Evolutionary conservation across 768 basidiomycete species (phyloP), one percentile per base, ranked within the genome.

Genomic region (Lentinula raphanica): DNA sequence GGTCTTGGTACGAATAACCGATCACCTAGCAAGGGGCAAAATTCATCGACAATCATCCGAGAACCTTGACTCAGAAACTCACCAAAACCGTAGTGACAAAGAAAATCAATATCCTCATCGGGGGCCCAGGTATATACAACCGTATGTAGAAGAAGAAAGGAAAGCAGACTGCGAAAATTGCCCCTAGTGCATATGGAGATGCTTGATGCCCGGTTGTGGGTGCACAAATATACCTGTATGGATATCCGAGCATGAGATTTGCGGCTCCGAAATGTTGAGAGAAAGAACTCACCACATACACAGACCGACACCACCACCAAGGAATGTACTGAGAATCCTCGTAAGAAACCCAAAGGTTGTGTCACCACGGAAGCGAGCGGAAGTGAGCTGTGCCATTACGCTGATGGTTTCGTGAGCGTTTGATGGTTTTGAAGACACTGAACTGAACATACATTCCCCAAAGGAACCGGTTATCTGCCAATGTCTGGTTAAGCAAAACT

Each of bases 1-100:
- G 69, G 67, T 87, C 83, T 67, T 86, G 79, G 70, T 87, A 90
- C 9, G 87, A 90, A 68, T 86, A 90, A 2, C 88, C 90, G 40
- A 89, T 65, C 0, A 90, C 79, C 88, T 88, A 53, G 4, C 42
- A n/a, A 4, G n/a, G n/a, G n/a, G 12, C 36, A 17, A 25, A 25
- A 3, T 3, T 35, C 5, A 55, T 29, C 51, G 12, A 5, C 3
- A 44, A 23, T n/a, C n/a, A 23, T 11, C 27, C 21, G 4, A 15
- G 13, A 25, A 15, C 28, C 7, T 15, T 3, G 7, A 3, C 49
- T 5, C 44, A 27, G n/a, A 28, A 11, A 69, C 81, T 27, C 58
- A 88, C 88, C 72, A 90, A 67, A 27, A 75, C 74, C 12, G 75
- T 63, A 1, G 88, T 91, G 7, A 87, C 79, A 63, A 84, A 85